A percentile compares a stretch with the other conserved stretches of the same genome.
These are phyloP conservation scores for Scytalidium lignicola DNA, from an alignment of 2,329 filamentous ascomycete genomes.

Conservation along the genomic window DNA sequence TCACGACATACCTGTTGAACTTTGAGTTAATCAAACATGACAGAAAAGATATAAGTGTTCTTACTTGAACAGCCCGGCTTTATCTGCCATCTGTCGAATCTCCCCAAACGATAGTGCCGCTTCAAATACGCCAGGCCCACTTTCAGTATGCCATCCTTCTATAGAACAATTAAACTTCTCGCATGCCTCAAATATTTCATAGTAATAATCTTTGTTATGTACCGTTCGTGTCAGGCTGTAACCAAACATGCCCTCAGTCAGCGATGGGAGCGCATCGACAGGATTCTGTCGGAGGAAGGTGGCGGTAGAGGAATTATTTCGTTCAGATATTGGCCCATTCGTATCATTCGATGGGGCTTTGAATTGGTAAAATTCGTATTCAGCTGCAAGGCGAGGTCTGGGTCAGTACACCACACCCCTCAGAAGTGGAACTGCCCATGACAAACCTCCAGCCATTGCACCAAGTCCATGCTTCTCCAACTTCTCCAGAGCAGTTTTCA, in stretches of 20 bases:
- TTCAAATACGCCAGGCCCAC: slow-evolving; percentile 90
- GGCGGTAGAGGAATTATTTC: slow-evolving; percentile 64
- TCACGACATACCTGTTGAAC: slow-evolving; percentile 65
- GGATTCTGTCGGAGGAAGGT: slow-evolving; percentile 70
- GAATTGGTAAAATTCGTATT: slow-evolving; percentile 96
- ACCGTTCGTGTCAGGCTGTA: slow-evolving; percentile 84
- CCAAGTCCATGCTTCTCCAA: slow-evolving; percentile 64
- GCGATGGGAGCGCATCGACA: slow-evolving; percentile 64
- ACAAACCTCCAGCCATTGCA: slow-evolving; percentile 83
- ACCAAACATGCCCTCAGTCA: slow-evolving; percentile 94
- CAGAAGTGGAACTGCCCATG: background rate
- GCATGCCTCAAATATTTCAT: slow-evolving; percentile 78
- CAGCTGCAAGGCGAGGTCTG: slow-evolving; percentile 48
- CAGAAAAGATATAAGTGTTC: slow-evolving; percentile 14
- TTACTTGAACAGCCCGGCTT: slow-evolving; percentile 84
- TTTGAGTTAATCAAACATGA: slow-evolving; percentile 4
- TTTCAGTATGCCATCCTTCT: slow-evolving; percentile 95
- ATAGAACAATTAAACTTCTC: slow-evolving; percentile 73
- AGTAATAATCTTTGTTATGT: slow-evolving; percentile 91
- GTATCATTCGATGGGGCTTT: slow-evolving; percentile 52
- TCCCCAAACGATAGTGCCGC: slow-evolving; percentile 90
- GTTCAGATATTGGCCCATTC: slow-evolving; percentile 41
- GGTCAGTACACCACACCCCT: slow-evolving; percentile 1
- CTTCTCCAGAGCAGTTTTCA: slow-evolving; percentile 65
- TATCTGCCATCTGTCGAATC: slow-evolving; percentile 84